Percentiles rank a stretch among this genome's conserved stretches.
Conservation (phyloP, 129 eudicot species). For the Chrysanthemum lavandulifolium region DNA sequence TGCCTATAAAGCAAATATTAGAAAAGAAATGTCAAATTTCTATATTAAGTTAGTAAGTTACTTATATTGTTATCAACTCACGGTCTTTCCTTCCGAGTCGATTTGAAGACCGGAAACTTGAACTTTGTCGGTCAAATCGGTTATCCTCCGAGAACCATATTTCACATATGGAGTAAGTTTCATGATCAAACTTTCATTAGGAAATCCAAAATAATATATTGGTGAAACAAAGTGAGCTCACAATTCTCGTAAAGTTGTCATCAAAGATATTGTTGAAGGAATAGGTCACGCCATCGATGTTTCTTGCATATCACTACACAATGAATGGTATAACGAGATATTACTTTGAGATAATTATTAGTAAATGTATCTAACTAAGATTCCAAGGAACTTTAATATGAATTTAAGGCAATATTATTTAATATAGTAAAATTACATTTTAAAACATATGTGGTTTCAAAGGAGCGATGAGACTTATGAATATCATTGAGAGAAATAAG, state of each 20-base stretch:
- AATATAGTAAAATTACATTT: too few relatives aligned
- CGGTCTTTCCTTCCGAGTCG: slow-evolving; percentile 23
- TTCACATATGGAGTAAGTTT: slow-evolving; percentile 16
- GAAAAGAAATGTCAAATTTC: slow-evolving; percentile 10
- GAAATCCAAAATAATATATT: background rate
- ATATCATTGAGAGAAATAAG: too few relatives aligned
- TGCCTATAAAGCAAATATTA: slow-evolving; percentile 46
- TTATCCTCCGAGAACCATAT: slow-evolving; percentile 50
- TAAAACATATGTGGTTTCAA: too few relatives aligned
- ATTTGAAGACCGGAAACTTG: slow-evolving; percentile 47
- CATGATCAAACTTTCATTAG: background rate
- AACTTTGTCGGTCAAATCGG: slow-evolving; percentile 51
- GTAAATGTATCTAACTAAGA: too few relatives aligned
- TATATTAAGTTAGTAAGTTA: background rate
- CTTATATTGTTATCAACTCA: slow-evolving; percentile 35
- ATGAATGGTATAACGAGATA: slow-evolving; percentile 2
- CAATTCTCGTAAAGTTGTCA: slow-evolving; percentile 58
- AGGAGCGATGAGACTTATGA: too few relatives aligned
- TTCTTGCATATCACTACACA: slow-evolving; percentile 78
- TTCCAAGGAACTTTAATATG: too few relatives aligned
- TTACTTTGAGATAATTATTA: background rate
- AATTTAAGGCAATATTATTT: too few relatives aligned
- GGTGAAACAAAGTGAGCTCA: slow-evolving; percentile 40
- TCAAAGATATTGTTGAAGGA: slow-evolving; percentile 57
- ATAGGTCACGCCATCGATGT: slow-evolving; percentile 81